These are phyloP conservation scores for Wallacemonas sp. DNA, from an alignment of 208 protist species.

Conservation along the genomic window DNA sequence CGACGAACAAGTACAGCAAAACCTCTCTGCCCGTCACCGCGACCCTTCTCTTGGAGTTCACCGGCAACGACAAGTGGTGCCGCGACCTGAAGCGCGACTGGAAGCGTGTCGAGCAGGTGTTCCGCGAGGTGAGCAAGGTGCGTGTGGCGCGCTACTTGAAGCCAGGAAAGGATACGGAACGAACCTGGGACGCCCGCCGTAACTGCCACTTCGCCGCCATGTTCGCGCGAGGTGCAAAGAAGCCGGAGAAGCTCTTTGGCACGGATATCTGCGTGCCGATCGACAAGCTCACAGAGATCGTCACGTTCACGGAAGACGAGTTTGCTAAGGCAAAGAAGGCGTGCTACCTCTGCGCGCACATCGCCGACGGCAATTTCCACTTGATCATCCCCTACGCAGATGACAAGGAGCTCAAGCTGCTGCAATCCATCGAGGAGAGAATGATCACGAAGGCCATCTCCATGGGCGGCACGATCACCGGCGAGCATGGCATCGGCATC, in stretches of 20 bases:
- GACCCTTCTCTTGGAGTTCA: slow-evolving; percentile 59
- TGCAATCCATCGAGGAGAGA: slow-evolving; percentile 32
- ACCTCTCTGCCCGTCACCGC: slow-evolving; percentile 20
- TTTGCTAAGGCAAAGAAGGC: slow-evolving; percentile 18
- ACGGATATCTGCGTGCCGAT: slow-evolving; percentile 83
- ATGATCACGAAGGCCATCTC: slow-evolving; percentile 55
- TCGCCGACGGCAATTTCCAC: slow-evolving; percentile 87
- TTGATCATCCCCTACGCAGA: slow-evolving; percentile 43
- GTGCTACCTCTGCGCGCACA: slow-evolving; percentile 57
- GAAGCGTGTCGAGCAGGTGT: slow-evolving; percentile 18
- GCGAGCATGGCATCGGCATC: slow-evolving; percentile 60
- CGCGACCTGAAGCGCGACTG: slow-evolving; percentile 36
- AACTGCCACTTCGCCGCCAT: slow-evolving; percentile 18
- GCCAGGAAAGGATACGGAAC: slow-evolving; percentile 14
- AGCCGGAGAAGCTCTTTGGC: slow-evolving; percentile 20
- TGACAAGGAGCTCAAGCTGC: slow-evolving; percentile 40
- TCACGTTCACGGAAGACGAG: slow-evolving; percentile 61
- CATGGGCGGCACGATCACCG: slow-evolving; percentile 63
- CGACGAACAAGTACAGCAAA: slow-evolving; percentile 38
- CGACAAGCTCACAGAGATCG: slow-evolving; percentile 39
- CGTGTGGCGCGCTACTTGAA: slow-evolving; percentile 27
- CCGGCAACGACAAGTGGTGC: slow-evolving; percentile 23
- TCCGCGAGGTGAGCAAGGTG: background rate
- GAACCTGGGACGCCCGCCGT: slow-evolving; percentile 19
- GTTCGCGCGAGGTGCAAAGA: slow-evolving; percentile 12